Base-by-base conservation (phyloP, 495 filamentous ascomycete species). In the Penicillium robsamsonii region DNA sequence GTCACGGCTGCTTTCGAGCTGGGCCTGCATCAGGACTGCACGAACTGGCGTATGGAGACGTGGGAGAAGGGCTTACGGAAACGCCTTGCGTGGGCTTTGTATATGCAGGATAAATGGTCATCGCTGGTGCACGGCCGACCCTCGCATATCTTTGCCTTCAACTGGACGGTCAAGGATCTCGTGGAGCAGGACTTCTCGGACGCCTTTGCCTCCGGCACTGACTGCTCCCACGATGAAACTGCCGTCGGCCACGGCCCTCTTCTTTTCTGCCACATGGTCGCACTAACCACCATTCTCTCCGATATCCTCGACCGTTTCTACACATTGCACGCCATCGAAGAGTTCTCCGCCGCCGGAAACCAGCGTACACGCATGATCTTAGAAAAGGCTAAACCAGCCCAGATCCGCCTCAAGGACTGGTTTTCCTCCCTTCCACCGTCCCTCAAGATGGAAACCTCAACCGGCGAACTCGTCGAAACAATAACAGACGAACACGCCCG, bases 71-170 rank as follows among this genome's bases (percentile, higher is more conserved):
- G 79, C n/a, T 69, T 84, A 20, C 75, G 82, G 35, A 81, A 81
- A 66, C 75, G 81, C 8, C 69, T 85, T 30, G 81, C 80, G 8
- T 85, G 82, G 82, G 81, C 80, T 3, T 60, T 83, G 7, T 83
- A 84, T 58, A 79, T 81, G 69, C 80, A 84, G 63, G 82, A 85
- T 53, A 83, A 84, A 62, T 85, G 81, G 81, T 77, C 77, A 8
- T 78, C 81, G 1, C 65, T 85, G 13, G 75, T 80, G 15, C 78
- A 81, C 50, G 82, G 82, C 18, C 78, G 81, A 6, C 79, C 80
- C 1, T 81, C 81, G 11, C 75, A 82, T 52, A 80, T 85, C 46
- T 75, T 79, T 41, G 66, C 74, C 5, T 77, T 75, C 50, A 80
- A 85, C 56, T 83, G 80, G 80, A 81, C 77, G 9, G 79, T 84